Evolutionary conservation across 2,329 filamentous ascomycete species (phyloP).

Genomic region (Claviceps lovelessii): DNA sequence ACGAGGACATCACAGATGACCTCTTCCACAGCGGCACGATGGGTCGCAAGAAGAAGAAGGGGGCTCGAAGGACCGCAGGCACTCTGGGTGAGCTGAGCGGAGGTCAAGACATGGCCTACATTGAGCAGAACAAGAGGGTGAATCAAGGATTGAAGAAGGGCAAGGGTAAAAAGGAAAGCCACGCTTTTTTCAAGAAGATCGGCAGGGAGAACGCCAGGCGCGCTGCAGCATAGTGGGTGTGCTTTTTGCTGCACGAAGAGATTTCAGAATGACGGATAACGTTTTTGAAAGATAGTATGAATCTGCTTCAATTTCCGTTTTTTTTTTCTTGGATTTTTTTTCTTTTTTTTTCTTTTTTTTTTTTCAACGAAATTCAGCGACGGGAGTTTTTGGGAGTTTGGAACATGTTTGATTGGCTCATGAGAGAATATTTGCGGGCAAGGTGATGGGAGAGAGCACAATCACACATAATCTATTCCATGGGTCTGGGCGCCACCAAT

Average conservation of each 20-base stretch:
- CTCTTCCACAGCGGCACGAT: conserved; percentile 28
- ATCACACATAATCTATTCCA: neutral
- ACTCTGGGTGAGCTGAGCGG: conserved; percentile 76
- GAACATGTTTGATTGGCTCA: neutral
- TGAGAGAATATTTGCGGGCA: neutral
- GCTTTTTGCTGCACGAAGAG: neutral
- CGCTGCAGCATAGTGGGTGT: conserved; percentile 16
- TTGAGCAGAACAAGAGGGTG: conserved; percentile 62
- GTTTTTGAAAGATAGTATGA: neutral
- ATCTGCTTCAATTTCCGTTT: neutral
- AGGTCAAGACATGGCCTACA: conserved; percentile 94
- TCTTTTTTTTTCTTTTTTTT: neutral
- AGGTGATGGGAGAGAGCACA: neutral
- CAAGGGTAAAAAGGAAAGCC: conserved; percentile 25
- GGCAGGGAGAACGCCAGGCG: conserved; percentile 26
- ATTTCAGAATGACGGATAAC: neutral
- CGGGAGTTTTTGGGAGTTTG: neutral
- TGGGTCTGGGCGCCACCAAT: too few species aligned
- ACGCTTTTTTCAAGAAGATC: conserved; percentile 29
- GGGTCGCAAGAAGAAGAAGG: conserved; percentile 37
- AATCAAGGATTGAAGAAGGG: conserved; percentile 33
- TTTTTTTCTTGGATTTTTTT: neutral
- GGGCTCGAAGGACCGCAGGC: conserved; percentile 66
- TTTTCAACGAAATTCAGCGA: neutral
- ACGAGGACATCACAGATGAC: conserved; percentile 47